Conservation (phyloP, 2,329 filamentous ascomycete genomes). For the Claviceps sp. region DNA sequence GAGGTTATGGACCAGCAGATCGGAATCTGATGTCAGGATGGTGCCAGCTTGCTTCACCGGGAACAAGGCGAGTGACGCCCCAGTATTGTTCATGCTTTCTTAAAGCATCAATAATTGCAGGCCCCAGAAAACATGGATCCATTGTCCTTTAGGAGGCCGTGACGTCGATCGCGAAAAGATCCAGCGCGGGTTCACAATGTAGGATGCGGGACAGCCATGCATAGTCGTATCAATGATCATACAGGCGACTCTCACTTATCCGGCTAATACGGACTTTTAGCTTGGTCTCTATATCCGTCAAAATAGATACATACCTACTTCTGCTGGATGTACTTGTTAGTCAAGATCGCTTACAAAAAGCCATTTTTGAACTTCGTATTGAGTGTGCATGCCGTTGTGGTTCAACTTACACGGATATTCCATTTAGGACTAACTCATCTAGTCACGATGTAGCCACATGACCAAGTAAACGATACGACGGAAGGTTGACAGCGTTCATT, state of each 20-base stretch:
- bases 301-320: conserved; percentile 75
- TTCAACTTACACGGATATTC: conserved; percentile 46
- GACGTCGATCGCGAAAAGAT: conserved; percentile 14
- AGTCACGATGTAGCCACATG: conserved; percentile 49
- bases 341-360: neutral
- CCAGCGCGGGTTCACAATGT: conserved; percentile 9
- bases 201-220: conserved; percentile 13
- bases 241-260: conserved; percentile 38
- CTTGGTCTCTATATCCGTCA: conserved; percentile 63
- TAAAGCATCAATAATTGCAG: conserved; percentile 61
- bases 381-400: neutral
- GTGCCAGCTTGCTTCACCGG: conserved; percentile 53
- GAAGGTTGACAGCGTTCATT: conserved; percentile 37
- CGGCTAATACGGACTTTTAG: conserved; percentile 46
- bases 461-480: conserved; percentile 52
- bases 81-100: conserved; percentile 27
- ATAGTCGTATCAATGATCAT: conserved; percentile 14
- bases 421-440: conserved; percentile 37
- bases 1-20: conserved; percentile 64
- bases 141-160: conserved; percentile 21
- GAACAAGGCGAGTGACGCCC: conserved; percentile 43
- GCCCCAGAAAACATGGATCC: conserved; percentile 60
- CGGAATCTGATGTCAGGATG: conserved; percentile 75
- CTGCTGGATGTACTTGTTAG: conserved; percentile 17
- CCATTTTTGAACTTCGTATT: neutral